A percentile compares a stretch with the other conserved stretches of the same genome.
phyloP scores from a whole-genome alignment of 345 rosid genomes.

The Populus deltoides region DNA sequence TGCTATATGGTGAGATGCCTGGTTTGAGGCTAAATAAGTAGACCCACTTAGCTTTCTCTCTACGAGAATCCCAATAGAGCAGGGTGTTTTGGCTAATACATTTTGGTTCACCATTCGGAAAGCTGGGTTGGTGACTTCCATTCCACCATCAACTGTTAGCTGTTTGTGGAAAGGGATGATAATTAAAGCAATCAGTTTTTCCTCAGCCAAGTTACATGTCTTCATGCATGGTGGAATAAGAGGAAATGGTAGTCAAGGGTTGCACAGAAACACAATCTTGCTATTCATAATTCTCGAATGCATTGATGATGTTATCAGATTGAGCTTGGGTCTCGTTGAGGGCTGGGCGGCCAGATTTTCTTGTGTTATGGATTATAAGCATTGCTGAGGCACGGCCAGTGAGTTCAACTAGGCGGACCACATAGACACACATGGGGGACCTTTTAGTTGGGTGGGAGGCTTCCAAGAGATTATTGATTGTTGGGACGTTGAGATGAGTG shows the following conservation, averaged over 20 bases:
- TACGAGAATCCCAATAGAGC: constrained; percentile 83
- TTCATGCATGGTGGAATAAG: constrained; percentile 94
- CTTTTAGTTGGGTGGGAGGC: constrained; percentile 74
- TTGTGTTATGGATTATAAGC: constrained; percentile 81
- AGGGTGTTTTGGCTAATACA: constrained; percentile 65
- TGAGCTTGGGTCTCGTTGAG: constrained; percentile 88
- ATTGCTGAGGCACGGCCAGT: constrained; percentile 95
- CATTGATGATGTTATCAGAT: constrained; percentile 84
- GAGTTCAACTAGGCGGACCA: constrained; percentile 91
- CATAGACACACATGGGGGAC: constrained; percentile 71
- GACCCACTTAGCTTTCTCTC: constrained; percentile 76
- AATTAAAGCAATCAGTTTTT: constrained; percentile 67
- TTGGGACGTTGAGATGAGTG: constrained; percentile 85
- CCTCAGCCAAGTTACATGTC: constrained; percentile 87
- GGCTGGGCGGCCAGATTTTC: constrained; percentile 66
- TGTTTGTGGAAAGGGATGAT: constrained; percentile 94
- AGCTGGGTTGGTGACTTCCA: constrained; percentile 92
- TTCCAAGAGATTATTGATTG: constrained; percentile 82
- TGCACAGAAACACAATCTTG: constrained; percentile 61
- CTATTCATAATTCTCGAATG: constrained; percentile 83
- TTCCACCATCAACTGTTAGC: constrained; percentile 89
- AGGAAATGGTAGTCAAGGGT: constrained; percentile 86
- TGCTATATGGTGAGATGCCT: constrained; percentile 58
- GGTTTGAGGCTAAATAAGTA: constrained; percentile 47
- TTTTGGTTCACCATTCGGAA: constrained; percentile 77